phyloP scores from a whole-genome alignment of 257 asterid species.

The Gentiana macrophylla region DNA sequence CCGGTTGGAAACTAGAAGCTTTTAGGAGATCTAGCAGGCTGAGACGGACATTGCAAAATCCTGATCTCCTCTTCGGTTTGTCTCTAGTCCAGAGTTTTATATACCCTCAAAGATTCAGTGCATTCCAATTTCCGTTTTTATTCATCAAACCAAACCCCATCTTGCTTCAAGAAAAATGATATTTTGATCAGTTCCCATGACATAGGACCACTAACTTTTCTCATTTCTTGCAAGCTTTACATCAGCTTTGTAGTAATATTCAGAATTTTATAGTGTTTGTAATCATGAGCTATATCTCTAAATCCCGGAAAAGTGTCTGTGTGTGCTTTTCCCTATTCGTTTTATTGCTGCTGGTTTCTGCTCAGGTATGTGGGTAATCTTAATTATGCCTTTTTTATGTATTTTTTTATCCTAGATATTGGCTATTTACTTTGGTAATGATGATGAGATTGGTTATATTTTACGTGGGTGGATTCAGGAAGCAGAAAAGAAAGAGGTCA shows the following conservation, averaged over 20 bases:
- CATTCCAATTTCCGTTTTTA: conserved; percentile 1
- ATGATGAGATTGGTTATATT: too few relatives aligned
- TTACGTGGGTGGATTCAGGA: conserved; percentile 9
- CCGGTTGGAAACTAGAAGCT: neutral
- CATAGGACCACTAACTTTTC: neutral
- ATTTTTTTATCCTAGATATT: neutral
- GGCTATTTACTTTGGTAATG: neutral
- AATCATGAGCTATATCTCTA: conserved; percentile 14
- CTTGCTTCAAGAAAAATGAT: conserved; percentile 5
- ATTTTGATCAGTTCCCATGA: neutral
- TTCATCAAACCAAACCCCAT: neutral
- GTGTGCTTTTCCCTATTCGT: conserved; percentile 6
- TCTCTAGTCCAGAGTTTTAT: conserved; percentile 1
- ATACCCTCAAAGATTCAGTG: neutral
- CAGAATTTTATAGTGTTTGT: conserved; percentile 1
- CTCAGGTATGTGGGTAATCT: conserved; percentile 15
- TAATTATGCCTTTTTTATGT: neutral
- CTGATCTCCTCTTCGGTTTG: conserved; percentile 6
- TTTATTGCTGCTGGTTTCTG: conserved; percentile 13
- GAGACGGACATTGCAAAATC: conserved; percentile 3
- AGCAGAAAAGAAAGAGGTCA: conserved; percentile 29
- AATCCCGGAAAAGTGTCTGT: conserved; percentile 4
- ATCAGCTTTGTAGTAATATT: neutral
- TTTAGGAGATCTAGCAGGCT: conserved; percentile 12
- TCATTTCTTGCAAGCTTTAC: neutral